Percentiles rank a stretch among this genome's conserved stretches.
Evolutionary conservation across 2,329 filamentous ascomycete species (phyloP).

Genomic region (Calonectria pteridis): DNA sequence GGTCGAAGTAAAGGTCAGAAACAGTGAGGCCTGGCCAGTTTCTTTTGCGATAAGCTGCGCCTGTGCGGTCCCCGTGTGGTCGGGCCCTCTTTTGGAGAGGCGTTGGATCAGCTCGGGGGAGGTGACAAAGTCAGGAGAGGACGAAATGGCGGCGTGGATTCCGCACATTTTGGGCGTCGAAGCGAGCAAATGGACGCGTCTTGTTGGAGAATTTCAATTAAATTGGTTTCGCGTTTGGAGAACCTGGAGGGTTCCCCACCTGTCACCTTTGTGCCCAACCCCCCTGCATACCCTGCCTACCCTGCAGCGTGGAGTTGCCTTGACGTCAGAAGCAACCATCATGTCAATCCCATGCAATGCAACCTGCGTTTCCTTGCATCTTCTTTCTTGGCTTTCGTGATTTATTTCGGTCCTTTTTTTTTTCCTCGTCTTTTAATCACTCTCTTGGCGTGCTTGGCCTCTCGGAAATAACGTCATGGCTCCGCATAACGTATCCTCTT

Average conservation of each 20-base stretch:
- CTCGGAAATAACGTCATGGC: neutral
- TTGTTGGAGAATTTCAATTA: slow-evolving; percentile 22
- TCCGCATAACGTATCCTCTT: neutral
- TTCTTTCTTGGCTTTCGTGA: neutral
- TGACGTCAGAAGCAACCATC: neutral
- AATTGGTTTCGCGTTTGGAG: slow-evolving; percentile 15
- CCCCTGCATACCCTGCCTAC: neutral
- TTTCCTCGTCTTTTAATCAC: neutral
- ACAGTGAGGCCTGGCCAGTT: slow-evolving; percentile 44
- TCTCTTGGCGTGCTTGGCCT: neutral
- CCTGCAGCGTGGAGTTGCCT: neutral
- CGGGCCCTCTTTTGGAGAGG: slow-evolving; percentile 70
- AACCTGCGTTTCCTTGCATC: neutral
- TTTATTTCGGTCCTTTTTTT: neutral
- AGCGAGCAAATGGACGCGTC: slow-evolving; percentile 22
- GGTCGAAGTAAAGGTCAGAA: slow-evolving; percentile 80
- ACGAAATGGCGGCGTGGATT: slow-evolving; percentile 66
- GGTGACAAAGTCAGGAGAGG: slow-evolving; percentile 43
- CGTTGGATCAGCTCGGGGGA: slow-evolving; percentile 55
- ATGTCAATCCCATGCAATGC: neutral
- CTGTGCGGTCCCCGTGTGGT: slow-evolving; percentile 64
- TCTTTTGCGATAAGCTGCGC: slow-evolving; percentile 44
- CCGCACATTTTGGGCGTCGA: slow-evolving; percentile 66
- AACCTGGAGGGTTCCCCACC: neutral
- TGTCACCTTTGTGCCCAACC: too few relatives aligned